A percentile compares a stretch with the other conserved stretches of the same genome.
Evolutionary conservation across 805 yeast species (phyloP).

Genomic region (Metschnikowia santaceciliae): DNA sequence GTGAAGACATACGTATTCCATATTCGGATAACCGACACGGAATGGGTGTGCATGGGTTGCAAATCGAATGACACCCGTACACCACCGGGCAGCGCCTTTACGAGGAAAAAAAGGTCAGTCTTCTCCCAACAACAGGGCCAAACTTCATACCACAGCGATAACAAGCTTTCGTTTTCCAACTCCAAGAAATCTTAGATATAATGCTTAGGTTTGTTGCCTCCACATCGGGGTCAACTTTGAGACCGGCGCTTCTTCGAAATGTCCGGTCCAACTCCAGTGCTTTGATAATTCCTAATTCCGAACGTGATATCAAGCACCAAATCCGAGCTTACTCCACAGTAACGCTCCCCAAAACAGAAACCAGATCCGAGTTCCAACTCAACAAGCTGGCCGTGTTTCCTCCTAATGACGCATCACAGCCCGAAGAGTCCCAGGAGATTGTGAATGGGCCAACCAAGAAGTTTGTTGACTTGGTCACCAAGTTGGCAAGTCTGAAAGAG

Average conservation of each 20-base stretch:
- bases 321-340: conserved; percentile 10
- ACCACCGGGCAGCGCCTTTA: background rate
- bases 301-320: conserved; percentile 11
- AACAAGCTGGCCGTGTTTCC: background rate
- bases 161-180: background rate
- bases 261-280: conserved; percentile 26
- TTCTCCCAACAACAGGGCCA: background rate
- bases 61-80: conserved; percentile 1
- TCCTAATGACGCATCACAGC: background rate
- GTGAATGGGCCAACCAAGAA: background rate
- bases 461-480: conserved; percentile 27
- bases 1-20: background rate
- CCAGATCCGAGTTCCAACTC: background rate
- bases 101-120: conserved; percentile 2
- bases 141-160: background rate
- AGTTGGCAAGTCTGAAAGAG: conserved; percentile 14
- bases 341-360: background rate
- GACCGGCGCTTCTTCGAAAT: conserved; percentile 37
- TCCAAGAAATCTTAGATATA: background rate
- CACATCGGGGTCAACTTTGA: conserved; percentile 34
- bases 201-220: conserved; percentile 39
- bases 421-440: background rate
- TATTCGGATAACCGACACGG: background rate
- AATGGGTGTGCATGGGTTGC: background rate
- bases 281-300: conserved; percentile 11